Conservation (phyloP, 768 basidiomycete genomes). For the Sporobolomyces roseus region DNA sequence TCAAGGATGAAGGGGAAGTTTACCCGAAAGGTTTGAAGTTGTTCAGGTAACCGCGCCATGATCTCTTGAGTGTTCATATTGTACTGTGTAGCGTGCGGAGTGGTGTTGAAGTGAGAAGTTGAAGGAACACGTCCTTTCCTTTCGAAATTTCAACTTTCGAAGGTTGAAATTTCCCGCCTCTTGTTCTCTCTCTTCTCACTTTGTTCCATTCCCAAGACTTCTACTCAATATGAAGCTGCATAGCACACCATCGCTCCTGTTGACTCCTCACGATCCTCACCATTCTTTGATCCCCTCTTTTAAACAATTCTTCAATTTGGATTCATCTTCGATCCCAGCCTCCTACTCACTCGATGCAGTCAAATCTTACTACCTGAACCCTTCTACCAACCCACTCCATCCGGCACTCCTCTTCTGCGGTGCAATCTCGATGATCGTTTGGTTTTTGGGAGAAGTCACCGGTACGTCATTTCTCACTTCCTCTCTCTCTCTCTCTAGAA, state of each 20-base stretch:
- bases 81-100: neutral
- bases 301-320: neutral
- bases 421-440: conserved; percentile 5
- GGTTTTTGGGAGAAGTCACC: conserved; percentile 31
- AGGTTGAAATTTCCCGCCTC: neutral
- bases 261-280: neutral
- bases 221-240: neutral
- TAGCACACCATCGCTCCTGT: neutral
- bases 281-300: conserved; percentile 2
- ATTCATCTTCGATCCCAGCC: neutral
- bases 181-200: neutral
- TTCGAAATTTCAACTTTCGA: neutral
- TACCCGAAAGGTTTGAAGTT: conserved; percentile 25
- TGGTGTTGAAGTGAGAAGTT: neutral
- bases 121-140: neutral
- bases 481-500: neutral
- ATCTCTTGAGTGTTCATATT: conserved; percentile 20
- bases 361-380: conserved; percentile 19
- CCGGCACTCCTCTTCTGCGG: conserved; percentile 22
- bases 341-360: no score
- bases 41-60: conserved; percentile 24
- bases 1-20: no score
- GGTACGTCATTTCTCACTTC: conserved; percentile 24
- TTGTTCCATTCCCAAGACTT: neutral
- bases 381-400: conserved; percentile 33